Conservation (phyloP, 306 rosid genomes). For the Cotoneaster glaucophyllus region DNA sequence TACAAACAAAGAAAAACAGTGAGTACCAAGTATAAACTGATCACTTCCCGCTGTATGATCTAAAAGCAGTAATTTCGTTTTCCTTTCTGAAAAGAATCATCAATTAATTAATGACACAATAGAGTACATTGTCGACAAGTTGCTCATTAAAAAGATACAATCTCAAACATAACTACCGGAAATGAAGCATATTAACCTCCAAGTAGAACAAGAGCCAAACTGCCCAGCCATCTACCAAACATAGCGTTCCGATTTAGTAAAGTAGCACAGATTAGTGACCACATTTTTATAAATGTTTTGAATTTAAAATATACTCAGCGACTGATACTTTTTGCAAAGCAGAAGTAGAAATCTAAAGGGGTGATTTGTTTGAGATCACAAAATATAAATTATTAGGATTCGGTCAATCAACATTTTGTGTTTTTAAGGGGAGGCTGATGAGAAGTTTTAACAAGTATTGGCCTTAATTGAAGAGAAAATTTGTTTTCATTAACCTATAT, state of each 20-base stretch:
- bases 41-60: neutral
- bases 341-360: neutral
- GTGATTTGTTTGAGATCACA: neutral
- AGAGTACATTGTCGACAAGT: neutral
- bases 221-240: neutral
- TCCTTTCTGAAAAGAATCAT: neutral
- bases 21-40: neutral
- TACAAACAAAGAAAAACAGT: conserved; percentile 22
- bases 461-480: neutral
- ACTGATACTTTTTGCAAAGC: neutral
- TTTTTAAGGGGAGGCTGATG: neutral
- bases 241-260: neutral
- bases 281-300: neutral
- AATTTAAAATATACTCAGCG: neutral
- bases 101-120: neutral
- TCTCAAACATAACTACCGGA: neutral
- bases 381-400: too few species aligned
- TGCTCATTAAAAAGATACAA: neutral
- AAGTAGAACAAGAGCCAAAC: neutral
- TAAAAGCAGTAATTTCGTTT: neutral
- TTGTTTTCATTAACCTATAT: neutral
- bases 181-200: neutral
- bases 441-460: neutral
- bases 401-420: neutral
- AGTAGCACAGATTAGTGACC: neutral